Base-by-base conservation (phyloP, 176 grass and related monocot species). In the Aegilops speltoides region DNA sequence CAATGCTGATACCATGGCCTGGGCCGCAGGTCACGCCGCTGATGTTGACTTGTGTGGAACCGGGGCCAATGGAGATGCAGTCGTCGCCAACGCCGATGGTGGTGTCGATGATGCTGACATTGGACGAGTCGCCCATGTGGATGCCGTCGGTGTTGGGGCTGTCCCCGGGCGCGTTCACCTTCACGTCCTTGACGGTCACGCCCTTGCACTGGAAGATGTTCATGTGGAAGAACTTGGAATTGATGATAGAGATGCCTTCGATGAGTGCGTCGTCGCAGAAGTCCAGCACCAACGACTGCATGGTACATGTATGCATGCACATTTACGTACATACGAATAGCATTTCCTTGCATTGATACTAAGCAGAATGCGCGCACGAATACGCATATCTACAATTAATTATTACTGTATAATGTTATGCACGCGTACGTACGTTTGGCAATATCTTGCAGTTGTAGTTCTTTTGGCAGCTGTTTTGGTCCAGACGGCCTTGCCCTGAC, bases 161-260 rank as follows among this genome's bases (percentile, higher is more conserved):
- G 45, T 76, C 73, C 25, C 25, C 73, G 8, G 73, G 73, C 15
- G 73, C 8, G 45, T 0, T 54, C 43, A 76, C 16, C 15, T 8
- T 19, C 24, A 76, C 91, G 94, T 81, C 78, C 74, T 88, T 59
- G n/a, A 96, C 6, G 0, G 67, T 82, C 0, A 96, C 19, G 69
- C 73, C 79, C 8, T 88, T 87, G 40, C 86, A 92, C 46, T 57
- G 45, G 56, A 82, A 91, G 34, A 96, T n/a, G 31, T 77, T 96
- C 82, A 96, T 57, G 82, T 94, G 89, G 89, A 94, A 97, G 78
- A 89, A 93, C 82, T 94, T 97, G 65, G 87, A 4, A 74, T 94
- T 77, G 8, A 90, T 2, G 41, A 89, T 36, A 1, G 87, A 56
- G 86, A 97, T 88, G 20, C 82, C 82, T 2, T 43, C 65, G 31